Base-by-base conservation (phyloP, 116 monocot genomes). In the Papilionanthe hybrid region DNA sequence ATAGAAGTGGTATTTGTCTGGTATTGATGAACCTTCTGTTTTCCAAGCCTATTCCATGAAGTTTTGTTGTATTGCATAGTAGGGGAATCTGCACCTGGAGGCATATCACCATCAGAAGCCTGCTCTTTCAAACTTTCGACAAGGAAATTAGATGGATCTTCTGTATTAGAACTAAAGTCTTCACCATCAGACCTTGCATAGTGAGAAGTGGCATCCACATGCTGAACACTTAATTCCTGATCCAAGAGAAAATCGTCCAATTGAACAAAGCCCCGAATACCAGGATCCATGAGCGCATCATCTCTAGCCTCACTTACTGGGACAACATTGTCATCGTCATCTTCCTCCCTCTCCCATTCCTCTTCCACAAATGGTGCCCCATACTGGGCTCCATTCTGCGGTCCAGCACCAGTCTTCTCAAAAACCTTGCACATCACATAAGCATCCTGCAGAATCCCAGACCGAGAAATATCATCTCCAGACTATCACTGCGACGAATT, bases 381-480 rank as follows among this genome's bases (percentile, higher is more conserved):
- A 80, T 96, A 96, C 78, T 94, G 96, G 15, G 94, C 96, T 5
- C 94, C 96, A 78, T 92, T 94, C 85, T 94, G 94, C 0, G 96
- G 96, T 7, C 96, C 96, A 12, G 94, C 3, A 0, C 94, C 96
- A 18, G 45, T 84, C 84, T 96, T 96, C 84, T 94, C 90, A 73
- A 96, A 96, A 73, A 96, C 89, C 78, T 92, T 86, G 80, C 93
- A 93, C 41, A 96, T 86, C 6, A 94, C 96, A 75, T 86, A 96
- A 5, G 81, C 83, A 76, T 88, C 92, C 94, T 94, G n/a, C n/a
- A n/a, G n/a, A n/a, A n/a, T n/a, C n/a, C n/a, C n/a, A n/a, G n/a
- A n/a, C n/a, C n/a, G n/a, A n/a, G n/a, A n/a, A n/a, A n/a, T n/a
- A n/a, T n/a, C n/a, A n/a, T n/a, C n/a, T n/a, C n/a, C 12, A 53